Conservation (phyloP, 179 eudicot species). For the Drosera spatulata region DNA sequence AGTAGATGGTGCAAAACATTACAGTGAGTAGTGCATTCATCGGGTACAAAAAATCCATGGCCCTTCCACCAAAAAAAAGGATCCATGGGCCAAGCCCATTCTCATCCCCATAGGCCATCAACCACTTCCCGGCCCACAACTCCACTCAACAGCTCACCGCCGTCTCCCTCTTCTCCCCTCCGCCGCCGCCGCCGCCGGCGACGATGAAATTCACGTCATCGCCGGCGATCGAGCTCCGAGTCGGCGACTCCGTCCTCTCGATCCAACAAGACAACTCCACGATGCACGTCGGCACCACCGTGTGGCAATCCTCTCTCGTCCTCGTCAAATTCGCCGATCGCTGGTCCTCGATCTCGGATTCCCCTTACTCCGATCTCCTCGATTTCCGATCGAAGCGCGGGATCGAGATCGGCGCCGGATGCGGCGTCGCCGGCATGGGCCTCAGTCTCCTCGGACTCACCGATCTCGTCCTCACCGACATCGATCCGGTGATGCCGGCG, state of each 20-base stretch:
- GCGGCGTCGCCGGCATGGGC: conserved; percentile 86
- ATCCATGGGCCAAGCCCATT: too few relatives aligned
- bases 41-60: too few relatives aligned
- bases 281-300: conserved; percentile 89
- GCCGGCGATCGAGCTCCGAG: conserved; percentile 47
- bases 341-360: conserved; percentile 24
- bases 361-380: conserved; percentile 56
- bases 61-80: too few relatives aligned
- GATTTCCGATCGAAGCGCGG: conserved; percentile 55
- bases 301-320: conserved; percentile 88
- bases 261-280: conserved; percentile 77
- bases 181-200: too few relatives aligned
- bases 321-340: conserved; percentile 84
- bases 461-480: conserved; percentile 64
- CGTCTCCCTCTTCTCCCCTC: too few relatives aligned
- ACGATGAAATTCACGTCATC: conserved; percentile 71
- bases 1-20: too few relatives aligned
- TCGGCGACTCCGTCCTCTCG: conserved; percentile 31
- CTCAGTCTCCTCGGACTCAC: conserved; percentile 55
- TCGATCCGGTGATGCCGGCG: conserved; percentile 89
- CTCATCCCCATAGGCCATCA: too few relatives aligned
- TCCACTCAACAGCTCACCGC: too few relatives aligned
- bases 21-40: too few relatives aligned
- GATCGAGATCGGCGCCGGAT: conserved; percentile 73
- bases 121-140: too few relatives aligned